A percentile compares a stretch with the other conserved stretches of the same genome.
Evolutionary conservation across 2,329 filamentous ascomycete genomes (phyloP).

Genomic region (Plectosphaerella plurivora): DNA sequence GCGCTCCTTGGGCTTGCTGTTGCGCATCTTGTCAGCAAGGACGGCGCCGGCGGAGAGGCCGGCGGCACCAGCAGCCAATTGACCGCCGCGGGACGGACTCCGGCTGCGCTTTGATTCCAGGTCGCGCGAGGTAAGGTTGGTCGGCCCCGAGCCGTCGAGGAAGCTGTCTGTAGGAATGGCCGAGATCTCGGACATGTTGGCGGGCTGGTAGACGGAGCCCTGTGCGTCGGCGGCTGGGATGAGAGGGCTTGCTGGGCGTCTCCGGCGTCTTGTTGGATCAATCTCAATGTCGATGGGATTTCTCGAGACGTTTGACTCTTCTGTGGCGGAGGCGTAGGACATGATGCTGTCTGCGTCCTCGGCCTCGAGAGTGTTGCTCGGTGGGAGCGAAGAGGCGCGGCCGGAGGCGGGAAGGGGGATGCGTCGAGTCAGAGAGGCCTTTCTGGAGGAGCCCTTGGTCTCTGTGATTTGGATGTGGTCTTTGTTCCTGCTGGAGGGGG

Average conservation of each 20-base stretch:
- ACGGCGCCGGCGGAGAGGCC: slow-evolving; percentile 32
- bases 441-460: slow-evolving; percentile 64
- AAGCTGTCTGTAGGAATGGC: slow-evolving; percentile 61
- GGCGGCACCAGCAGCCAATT: slow-evolving; percentile 31
- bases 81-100: slow-evolving; percentile 35
- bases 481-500: slow-evolving; percentile 66
- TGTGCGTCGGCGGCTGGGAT: slow-evolving; percentile 55
- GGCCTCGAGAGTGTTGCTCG: slow-evolving; percentile 35
- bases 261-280: slow-evolving; percentile 49
- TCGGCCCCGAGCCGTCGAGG: slow-evolving; percentile 51
- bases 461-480: slow-evolving; percentile 87
- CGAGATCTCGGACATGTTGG: slow-evolving; percentile 81
- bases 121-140: slow-evolving; percentile 23
- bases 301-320: slow-evolving; percentile 71
- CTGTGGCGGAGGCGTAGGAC: slow-evolving; percentile 74
- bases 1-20: slow-evolving; percentile 36
- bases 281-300: slow-evolving; percentile 90
- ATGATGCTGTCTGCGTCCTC: slow-evolving; percentile 64
- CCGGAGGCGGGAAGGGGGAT: slow-evolving; percentile 47
- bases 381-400: slow-evolving; percentile 28
- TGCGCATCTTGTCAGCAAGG: slow-evolving; percentile 34
- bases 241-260: slow-evolving; percentile 63
- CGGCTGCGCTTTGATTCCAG: slow-evolving; percentile 31
- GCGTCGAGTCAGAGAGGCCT: slow-evolving; percentile 51
- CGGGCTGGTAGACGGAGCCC: slow-evolving; percentile 55